A percentile compares a stretch with the other conserved stretches of the same genome.
phyloP scores from a whole-genome alignment of 768 basidiomycete species.

The Mycena venus region DNA sequence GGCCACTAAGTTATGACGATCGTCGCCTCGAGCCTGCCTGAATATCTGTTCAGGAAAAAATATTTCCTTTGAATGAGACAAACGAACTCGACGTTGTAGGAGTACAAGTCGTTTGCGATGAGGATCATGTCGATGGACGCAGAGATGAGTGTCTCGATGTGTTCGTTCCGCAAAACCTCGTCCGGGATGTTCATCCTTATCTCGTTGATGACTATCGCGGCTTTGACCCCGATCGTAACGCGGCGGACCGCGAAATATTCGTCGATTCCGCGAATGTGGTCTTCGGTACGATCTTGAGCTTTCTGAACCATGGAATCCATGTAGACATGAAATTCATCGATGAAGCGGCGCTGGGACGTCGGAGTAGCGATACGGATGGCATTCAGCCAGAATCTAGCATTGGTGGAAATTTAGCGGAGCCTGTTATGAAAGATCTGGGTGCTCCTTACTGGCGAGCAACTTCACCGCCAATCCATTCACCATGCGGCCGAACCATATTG shows the following conservation, averaged over 20 bases:
- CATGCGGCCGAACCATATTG: constrained; percentile 39
- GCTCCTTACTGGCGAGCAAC: constrained; percentile 30
- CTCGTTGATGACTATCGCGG: too few species aligned
- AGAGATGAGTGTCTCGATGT: too few species aligned
- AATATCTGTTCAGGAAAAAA: not conserved
- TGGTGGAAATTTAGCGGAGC: too few species aligned
- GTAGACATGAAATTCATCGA: constrained; percentile 46
- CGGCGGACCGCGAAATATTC: constrained; percentile 49
- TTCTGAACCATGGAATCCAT: constrained; percentile 47
- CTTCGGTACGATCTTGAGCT: constrained; percentile 42
- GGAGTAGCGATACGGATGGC: constrained; percentile 32
- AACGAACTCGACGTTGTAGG: not conserved
- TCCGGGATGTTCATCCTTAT: too few species aligned
- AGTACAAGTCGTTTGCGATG: not conserved
- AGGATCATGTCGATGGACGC: too few species aligned
- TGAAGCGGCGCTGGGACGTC: constrained; percentile 42
- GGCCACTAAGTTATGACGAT: too few species aligned
- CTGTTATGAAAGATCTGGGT: too few species aligned
- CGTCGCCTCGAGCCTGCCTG: too few species aligned
- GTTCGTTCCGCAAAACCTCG: too few species aligned
- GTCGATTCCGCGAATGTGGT: constrained; percentile 39
- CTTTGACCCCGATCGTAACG: constrained; percentile 45
- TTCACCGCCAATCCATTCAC: too few species aligned
- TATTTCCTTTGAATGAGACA: not conserved
- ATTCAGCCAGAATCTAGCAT: too few species aligned